Evolutionary conservation across 2,329 filamentous ascomycete species (phyloP).

Genomic region (Fusarium coicis): DNA sequence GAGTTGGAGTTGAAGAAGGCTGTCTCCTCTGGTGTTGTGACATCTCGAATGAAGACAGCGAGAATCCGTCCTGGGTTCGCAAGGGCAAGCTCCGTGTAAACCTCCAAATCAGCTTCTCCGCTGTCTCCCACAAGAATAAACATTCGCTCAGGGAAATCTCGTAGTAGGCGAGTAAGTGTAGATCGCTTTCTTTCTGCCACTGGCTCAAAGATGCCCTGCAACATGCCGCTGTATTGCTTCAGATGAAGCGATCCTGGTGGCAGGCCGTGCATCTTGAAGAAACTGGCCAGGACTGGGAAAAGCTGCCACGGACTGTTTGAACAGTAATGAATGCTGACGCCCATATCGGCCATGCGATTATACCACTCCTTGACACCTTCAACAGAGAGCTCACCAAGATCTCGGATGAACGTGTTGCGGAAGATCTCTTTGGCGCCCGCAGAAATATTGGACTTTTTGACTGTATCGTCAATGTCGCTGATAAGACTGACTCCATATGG

Average conservation of each 20-base stretch:
- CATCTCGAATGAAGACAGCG: constrained; percentile 93
- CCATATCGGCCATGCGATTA: constrained; percentile 76
- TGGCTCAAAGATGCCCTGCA: constrained; percentile 97
- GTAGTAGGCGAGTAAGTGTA: constrained; percentile 84
- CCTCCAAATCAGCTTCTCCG: constrained; percentile 95
- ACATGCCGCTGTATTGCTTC: constrained; percentile 96
- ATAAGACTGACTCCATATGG: constrained; percentile 88
- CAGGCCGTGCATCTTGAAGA: constrained; percentile 82
- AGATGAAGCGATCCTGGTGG: constrained; percentile 92
- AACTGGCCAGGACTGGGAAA: constrained; percentile 87
- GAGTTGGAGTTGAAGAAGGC: constrained; percentile 86
- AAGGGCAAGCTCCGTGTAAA: constrained; percentile 92
- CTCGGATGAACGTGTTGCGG: constrained; percentile 92
- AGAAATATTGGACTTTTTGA: constrained; percentile 93
- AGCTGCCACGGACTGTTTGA: constrained; percentile 99
- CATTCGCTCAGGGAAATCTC: constrained; percentile 87
- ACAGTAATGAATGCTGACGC: constrained; percentile 93
- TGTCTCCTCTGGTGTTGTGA: constrained; percentile 79
- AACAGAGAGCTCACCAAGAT: constrained; percentile 82
- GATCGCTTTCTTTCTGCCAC: constrained; percentile 94
- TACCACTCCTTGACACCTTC: constrained; percentile 95
- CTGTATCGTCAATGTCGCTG: constrained; percentile 97
- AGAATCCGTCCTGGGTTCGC: constrained; percentile 85
- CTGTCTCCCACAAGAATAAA: constrained; percentile 96
- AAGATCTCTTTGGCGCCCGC: constrained; percentile 93